These are phyloP conservation scores for Aspergillus nanangensis DNA, from an alignment of 495 filamentous ascomycete genomes.

Conservation along the genomic window DNA sequence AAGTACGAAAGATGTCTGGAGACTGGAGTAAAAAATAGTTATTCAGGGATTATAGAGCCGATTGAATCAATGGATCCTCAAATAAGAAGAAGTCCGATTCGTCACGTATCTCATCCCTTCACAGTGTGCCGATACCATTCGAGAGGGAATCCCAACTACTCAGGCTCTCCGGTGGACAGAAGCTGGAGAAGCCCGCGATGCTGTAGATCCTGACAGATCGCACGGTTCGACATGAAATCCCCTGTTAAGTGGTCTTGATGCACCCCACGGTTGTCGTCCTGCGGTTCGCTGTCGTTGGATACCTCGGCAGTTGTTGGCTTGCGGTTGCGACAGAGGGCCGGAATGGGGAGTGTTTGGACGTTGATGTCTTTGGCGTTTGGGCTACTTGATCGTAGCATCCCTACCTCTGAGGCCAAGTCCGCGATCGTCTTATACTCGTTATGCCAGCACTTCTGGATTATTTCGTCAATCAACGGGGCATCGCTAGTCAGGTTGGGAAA, in stretches of 20 bases:
- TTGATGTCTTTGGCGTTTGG: not conserved
- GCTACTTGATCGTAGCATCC: constrained; percentile 13
- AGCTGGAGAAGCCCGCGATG: not conserved
- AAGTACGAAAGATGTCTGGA: too few relatives aligned
- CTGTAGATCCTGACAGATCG: not conserved
- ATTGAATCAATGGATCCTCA: too few relatives aligned
- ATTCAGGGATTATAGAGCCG: too few relatives aligned
- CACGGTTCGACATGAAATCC: not conserved
- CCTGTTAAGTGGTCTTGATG: not conserved
- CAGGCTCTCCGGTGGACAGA: not conserved
- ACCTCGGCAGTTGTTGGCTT: not conserved
- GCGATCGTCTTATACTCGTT: constrained; percentile 26
- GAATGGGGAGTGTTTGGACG: not conserved
- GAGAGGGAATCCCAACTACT: not conserved
- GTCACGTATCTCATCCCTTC: not conserved
- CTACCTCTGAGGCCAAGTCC: constrained; percentile 24
- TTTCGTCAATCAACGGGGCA: constrained; percentile 24
- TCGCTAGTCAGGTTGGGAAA: constrained; percentile 31
- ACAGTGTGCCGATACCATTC: not conserved
- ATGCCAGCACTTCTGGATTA: constrained; percentile 37
- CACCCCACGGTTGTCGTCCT: not conserved
- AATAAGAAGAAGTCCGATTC: too few relatives aligned
- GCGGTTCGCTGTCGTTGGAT: not conserved
- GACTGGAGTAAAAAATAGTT: too few relatives aligned
- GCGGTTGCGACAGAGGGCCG: not conserved